Base-by-base conservation (phyloP, 106 monocot species). In the Dendrobium catenatum region DNA sequence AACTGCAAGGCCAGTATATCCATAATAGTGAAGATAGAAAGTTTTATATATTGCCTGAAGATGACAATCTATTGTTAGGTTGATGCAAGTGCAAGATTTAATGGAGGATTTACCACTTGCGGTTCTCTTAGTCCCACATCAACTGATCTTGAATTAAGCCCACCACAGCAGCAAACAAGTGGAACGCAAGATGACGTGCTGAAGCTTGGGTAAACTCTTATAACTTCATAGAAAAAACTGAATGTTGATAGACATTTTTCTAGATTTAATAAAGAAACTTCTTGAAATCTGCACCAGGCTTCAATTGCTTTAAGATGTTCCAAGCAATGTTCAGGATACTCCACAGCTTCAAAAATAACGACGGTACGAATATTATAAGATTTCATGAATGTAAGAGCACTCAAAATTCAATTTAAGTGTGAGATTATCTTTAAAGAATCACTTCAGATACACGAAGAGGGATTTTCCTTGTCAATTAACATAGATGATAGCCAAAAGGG, bases 111-210 rank as follows among this genome's bases (percentile, higher is more conserved):
- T 78, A 80, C 55, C 20, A 22, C 16, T 6, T 77, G 42, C 58
- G 47, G 79, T 56, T 56, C 76, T 56, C 44, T 41, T 82, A 44
- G 82, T 85, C 61, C 58, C 24, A 76, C 43, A 40, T 82, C 84
- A 17, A 75, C 84, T 70, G 67, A 85, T 26, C 89, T 89, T 58
- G 86, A 88, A 78, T 76, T 92, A 68, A 84, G 89, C 77, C 89
- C 81, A 17, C 86, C 89, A 51, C 85, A 88, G 40, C 78, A 83
- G 33, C 82, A 86, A 80, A 83, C 75, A 75, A 70, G 72, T 75
- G 80, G 40, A 51, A 58, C 77, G 41, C 49, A 82, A 82, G 78
- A 64, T 79, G 81, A 67, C 54, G 31, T 46, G 56, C 79, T 80
- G 61, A 84, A 80, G 44, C 73, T 92, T 26, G 82, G 89, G 89